Evolutionary conservation across 495 filamentous ascomycete species (phyloP).

Genomic region (Aspergillus asperescens): DNA sequence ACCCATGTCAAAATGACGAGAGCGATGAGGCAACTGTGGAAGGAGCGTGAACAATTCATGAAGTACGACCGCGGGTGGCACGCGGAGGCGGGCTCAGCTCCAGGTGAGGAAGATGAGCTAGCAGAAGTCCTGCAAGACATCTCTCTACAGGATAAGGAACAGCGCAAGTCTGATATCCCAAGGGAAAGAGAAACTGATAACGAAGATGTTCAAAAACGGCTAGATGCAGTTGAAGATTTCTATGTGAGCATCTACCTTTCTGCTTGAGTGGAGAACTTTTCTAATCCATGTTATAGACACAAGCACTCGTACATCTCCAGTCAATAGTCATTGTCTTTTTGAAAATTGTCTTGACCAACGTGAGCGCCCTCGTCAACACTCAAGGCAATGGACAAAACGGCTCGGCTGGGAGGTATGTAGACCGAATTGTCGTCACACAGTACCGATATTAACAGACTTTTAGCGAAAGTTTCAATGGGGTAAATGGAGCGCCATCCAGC

Average conservation of each 20-base stretch:
- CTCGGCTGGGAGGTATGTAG: constrained; percentile 32
- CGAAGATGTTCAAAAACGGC: constrained; percentile 53
- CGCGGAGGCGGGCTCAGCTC: constrained; percentile 47
- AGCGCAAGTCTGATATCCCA: constrained; percentile 23
- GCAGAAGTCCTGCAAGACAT: constrained; percentile 26
- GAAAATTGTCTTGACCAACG: constrained; percentile 78
- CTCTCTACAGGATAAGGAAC: constrained; percentile 23
- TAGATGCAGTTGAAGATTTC: constrained; percentile 72
- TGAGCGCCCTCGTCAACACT: constrained; percentile 58
- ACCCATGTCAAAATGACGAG: constrained; percentile 82
- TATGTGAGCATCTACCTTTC: constrained; percentile 58
- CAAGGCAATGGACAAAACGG: constrained; percentile 46
- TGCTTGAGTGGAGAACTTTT: neutral
- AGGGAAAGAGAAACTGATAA: constrained; percentile 54
- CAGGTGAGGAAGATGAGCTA: constrained; percentile 37
- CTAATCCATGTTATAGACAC: constrained; percentile 47
- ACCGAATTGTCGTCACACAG: neutral
- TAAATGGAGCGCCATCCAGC: constrained; percentile 29
- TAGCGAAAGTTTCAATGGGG: constrained; percentile 30
- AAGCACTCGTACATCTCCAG: constrained; percentile 77
- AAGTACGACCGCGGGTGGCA: constrained; percentile 89
- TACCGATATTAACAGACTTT: constrained; percentile 4
- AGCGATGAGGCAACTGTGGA: constrained; percentile 89
- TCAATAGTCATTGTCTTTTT: constrained; percentile 91
- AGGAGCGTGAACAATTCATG: constrained; percentile 84